phyloP scores from a whole-genome alignment of 1,139 yeast species.

The Hyphopichia wangnamkhiaoensis region DNA sequence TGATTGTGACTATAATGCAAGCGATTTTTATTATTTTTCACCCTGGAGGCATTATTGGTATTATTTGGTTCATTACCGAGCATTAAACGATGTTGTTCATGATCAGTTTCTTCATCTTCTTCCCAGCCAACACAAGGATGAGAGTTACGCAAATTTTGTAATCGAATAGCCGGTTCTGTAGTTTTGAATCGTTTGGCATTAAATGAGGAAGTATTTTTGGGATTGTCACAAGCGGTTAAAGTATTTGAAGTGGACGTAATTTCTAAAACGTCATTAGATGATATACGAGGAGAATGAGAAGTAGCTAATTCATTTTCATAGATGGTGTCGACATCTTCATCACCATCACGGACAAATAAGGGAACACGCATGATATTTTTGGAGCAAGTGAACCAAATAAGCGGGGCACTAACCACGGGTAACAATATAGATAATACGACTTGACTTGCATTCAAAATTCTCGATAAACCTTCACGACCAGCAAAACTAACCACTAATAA shows the following conservation, averaged over 20 bases:
- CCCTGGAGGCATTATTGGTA: neutral
- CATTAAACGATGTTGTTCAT: slow-evolving; percentile 19
- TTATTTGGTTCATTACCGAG: slow-evolving; percentile 6
- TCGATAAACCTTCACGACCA: slow-evolving; percentile 85
- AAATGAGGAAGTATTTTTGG: too few relatives aligned
- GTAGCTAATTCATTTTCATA: neutral
- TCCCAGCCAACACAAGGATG: slow-evolving; percentile 52
- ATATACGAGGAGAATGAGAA: neutral
- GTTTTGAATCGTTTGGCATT: slow-evolving; percentile 24
- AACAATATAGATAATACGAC: slow-evolving; percentile 81
- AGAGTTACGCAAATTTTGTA: slow-evolving; percentile 43
- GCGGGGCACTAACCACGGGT: slow-evolving; percentile 90
- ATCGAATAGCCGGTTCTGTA: slow-evolving; percentile 43
- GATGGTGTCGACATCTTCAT: slow-evolving; percentile 24
- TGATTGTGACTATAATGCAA: slow-evolving; percentile 1
- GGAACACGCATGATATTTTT: slow-evolving; percentile 78
- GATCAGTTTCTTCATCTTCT: slow-evolving; percentile 30
- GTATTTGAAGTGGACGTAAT: neutral
- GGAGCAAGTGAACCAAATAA: slow-evolving; percentile 79
- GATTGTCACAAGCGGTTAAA: too few relatives aligned
- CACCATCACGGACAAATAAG: slow-evolving; percentile 34
- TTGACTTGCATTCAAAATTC: slow-evolving; percentile 80
- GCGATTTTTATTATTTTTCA: neutral
- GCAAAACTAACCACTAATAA: slow-evolving; percentile 70
- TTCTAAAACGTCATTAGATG: neutral